Conservation (phyloP, 768 basidiomycete genomes). For the Tubosaeta brunneosetosa region DNA sequence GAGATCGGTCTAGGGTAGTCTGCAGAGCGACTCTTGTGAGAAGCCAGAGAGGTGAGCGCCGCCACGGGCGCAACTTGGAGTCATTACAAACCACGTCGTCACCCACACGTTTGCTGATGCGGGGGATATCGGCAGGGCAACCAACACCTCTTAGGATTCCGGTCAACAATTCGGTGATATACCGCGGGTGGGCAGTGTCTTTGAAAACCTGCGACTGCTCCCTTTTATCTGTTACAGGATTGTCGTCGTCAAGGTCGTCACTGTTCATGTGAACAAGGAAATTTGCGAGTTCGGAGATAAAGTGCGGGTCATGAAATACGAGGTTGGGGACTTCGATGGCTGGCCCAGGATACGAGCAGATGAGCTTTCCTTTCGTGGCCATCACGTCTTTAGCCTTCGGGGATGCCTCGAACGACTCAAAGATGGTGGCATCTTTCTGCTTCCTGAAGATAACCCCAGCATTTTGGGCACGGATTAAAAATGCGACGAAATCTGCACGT, state of each 20-base stretch:
- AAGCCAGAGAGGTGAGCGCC: constrained; percentile 35
- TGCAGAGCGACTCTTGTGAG: constrained; percentile 19
- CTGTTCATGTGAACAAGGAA: constrained; percentile 35
- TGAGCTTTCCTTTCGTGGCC: constrained; percentile 35
- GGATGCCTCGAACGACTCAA: constrained; percentile 38
- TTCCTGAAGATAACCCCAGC: constrained; percentile 40
- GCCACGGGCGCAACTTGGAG: constrained; percentile 25
- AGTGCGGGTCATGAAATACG: constrained; percentile 15
- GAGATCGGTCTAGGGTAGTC: constrained; percentile 18
- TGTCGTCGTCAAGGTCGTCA: constrained; percentile 11
- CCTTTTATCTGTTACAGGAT: too few relatives aligned
- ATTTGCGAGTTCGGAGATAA: constrained; percentile 32
- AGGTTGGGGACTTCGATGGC: constrained; percentile 32
- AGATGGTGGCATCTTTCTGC: constrained; percentile 5
- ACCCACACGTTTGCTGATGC: neutral
- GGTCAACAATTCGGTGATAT: constrained; percentile 43
- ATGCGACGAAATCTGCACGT: constrained; percentile 32
- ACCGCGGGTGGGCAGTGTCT: constrained; percentile 22
- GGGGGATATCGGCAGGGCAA: constrained; percentile 3
- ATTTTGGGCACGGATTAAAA: constrained; percentile 43
- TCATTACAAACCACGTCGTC: constrained; percentile 4
- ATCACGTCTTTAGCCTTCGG: constrained; percentile 32
- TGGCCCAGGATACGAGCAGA: constrained; percentile 42
- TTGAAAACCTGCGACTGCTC: too few relatives aligned
- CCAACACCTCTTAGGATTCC: constrained; percentile 40